A percentile compares a stretch with the other conserved stretches of the same genome.
These are phyloP conservation scores for Metschnikowia reukaufii DNA, from an alignment of 805 yeast species.

Conservation along the genomic window DNA sequence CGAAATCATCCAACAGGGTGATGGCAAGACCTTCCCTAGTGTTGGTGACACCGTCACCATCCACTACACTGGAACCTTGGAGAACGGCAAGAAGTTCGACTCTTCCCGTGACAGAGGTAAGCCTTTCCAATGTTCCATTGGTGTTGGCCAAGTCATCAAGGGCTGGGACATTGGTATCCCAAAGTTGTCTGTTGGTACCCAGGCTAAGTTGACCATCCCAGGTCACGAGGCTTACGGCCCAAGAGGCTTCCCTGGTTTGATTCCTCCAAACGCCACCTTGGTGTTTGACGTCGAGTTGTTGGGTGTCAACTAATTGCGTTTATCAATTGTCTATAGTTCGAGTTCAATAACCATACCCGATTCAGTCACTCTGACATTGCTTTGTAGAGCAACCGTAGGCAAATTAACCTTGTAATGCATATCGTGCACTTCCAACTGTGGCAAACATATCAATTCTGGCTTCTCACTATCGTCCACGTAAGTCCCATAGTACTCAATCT, in stretches of 20 bases:
- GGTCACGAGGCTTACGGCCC: constrained; percentile 92
- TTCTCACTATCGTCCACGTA: constrained; percentile 10
- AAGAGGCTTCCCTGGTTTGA: constrained; percentile 94
- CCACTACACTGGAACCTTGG: constrained; percentile 94
- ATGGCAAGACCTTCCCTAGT: constrained; percentile 83
- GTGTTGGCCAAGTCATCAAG: constrained; percentile 93
- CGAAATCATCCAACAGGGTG: constrained; percentile 59
- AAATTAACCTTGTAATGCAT: constrained; percentile 64
- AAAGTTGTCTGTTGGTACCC: constrained; percentile 87
- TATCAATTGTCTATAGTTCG: constrained; percentile 1
- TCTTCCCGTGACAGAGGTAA: constrained; percentile 93
- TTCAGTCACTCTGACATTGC: constrained; percentile 5
- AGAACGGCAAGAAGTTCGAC: constrained; percentile 94
- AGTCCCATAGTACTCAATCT: constrained; percentile 32
- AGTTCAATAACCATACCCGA: constrained; percentile 3
- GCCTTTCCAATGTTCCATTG: constrained; percentile 92
- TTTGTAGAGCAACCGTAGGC: constrained; percentile 22
- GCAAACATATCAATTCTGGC: constrained; percentile 42
- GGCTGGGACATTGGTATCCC: constrained; percentile 98
- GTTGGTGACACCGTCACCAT: constrained; percentile 87
- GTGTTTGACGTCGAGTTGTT: constrained; percentile 79
- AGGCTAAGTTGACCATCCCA: constrained; percentile 89
- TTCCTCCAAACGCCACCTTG: constrained; percentile 95
- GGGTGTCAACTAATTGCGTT: constrained; percentile 43
- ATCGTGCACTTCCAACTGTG: constrained; percentile 66